phyloP scores from a whole-genome alignment of 768 basidiomycete genomes.

The Megacollybia marginata region DNA sequence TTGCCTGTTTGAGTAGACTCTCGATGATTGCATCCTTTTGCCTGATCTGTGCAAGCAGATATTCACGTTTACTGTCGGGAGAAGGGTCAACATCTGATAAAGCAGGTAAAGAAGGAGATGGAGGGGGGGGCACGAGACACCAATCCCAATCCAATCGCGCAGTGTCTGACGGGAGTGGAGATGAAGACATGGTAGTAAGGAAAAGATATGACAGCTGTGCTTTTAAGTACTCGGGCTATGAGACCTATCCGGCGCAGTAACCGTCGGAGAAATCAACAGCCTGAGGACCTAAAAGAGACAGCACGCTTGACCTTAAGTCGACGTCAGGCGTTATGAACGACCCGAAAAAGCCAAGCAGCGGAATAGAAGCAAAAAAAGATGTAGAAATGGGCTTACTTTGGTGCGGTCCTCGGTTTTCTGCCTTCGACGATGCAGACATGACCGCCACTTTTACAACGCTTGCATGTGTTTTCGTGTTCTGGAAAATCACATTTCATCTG shows the following conservation, averaged over 20 bases:
- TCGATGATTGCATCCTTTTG: slow-evolving; percentile 88
- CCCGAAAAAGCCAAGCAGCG: not conserved
- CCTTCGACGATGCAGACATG: slow-evolving; percentile 82
- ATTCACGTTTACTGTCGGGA: slow-evolving; percentile 70
- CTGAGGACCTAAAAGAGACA: slow-evolving; percentile 2
- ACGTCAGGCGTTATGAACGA: not conserved
- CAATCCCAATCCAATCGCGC: not conserved
- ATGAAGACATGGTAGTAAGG: not conserved
- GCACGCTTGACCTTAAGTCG: not conserved
- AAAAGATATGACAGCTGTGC: too few relatives aligned
- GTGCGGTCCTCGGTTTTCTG: slow-evolving; percentile 67
- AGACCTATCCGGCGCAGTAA: too few relatives aligned
- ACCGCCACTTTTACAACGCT: slow-evolving; percentile 63
- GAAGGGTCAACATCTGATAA: slow-evolving; percentile 32
- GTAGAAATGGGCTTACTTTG: slow-evolving; percentile 57
- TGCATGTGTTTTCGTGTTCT: slow-evolving; percentile 65
- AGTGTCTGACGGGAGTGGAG: not conserved
- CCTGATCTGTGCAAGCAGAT: slow-evolving; percentile 75
- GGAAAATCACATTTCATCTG: slow-evolving; percentile 89
- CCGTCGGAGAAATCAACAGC: not conserved
- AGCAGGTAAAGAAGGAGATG: slow-evolving; percentile 19
- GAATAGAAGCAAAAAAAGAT: slow-evolving; percentile 3
- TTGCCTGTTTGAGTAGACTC: slow-evolving; percentile 73
- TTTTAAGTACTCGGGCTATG: too few relatives aligned
- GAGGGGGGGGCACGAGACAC: slow-evolving; percentile 7